Base-by-base conservation (phyloP, 179 eudicot species). In the Vitellaria paradoxa region DNA sequence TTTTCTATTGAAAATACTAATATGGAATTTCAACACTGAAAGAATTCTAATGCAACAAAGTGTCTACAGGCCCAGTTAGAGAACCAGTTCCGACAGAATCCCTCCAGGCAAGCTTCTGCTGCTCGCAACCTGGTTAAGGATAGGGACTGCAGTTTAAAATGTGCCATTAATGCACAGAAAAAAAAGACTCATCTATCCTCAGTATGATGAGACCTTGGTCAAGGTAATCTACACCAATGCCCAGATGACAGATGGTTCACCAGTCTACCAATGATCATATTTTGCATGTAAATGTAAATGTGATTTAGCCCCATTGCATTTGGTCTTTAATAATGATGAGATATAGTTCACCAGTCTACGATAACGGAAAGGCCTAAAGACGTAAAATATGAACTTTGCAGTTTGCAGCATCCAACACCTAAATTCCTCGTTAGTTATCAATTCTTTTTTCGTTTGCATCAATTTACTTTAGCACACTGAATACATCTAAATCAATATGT, bases 191-290 rank as follows among this genome's bases (percentile, higher is more conserved):
- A 8, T 9, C 14, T 30, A 23, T 26, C 61, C 61, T 14, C 14
- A 1, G 74, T 46, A 53, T 71, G 46, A 71, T 55, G 62, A 71
- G 42, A 53, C 23, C 74, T 53, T 26, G 62, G 59, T 12, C 20
- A 71, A 52, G 74, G 62, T 24, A 1, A 50, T 70, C 60, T 40
- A 70, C 12, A 21, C 23, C n/a, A 6, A 49, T 15, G n/a, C 73
- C 60, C 42, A 1, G 42, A 37, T 37, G 42, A 37, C 2, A 37
- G 42, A 37, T 37, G 42, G 42, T 37, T 37, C 42, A 37, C 2
- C 42, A 37, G 42, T 21, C 10, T 7, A 9, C 60, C 20, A 47
- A 71, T 17, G 18, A 15, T 20, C 17, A 30, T 15, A 71, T 24
- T 26, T 71, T 17, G 13, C 21, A n/a, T 40, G 24, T 55, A 23